Conservation (phyloP, 495 filamentous ascomycete species). For the Penicillium atrosanguineum region DNA sequence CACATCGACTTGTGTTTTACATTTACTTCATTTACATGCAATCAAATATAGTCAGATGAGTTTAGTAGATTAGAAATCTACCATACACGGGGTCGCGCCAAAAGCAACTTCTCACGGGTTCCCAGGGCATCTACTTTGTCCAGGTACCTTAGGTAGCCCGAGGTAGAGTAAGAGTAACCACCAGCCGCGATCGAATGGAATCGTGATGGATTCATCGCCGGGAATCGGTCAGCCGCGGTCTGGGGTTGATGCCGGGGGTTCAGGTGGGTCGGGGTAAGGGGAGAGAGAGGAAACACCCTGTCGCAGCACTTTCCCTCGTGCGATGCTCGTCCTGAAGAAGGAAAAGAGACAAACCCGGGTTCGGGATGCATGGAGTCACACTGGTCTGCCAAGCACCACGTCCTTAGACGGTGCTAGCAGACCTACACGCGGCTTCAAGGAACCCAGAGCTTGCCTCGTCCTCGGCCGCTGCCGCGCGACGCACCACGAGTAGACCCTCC, state of each 20-base stretch:
- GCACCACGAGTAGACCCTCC: slow-evolving; percentile 29
- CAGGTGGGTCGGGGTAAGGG: slow-evolving; percentile 2
- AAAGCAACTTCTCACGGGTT: slow-evolving; percentile 1
- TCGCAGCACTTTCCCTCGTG: slow-evolving; percentile 14
- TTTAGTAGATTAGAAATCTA: slow-evolving; percentile 4
- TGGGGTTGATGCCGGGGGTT: slow-evolving; percentile 12
- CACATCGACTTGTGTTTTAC: background rate
- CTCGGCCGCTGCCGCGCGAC: slow-evolving; percentile 38
- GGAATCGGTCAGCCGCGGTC: slow-evolving; percentile 11
- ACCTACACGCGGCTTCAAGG: slow-evolving; percentile 37
- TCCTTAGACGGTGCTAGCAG: slow-evolving; percentile 24
- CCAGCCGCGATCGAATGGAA: slow-evolving; percentile 36
- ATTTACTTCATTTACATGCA: background rate
- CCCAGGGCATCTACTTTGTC: background rate
- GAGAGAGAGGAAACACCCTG: slow-evolving; percentile 16
- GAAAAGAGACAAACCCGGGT: slow-evolving; percentile 21
- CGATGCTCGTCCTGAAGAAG: slow-evolving; percentile 16
- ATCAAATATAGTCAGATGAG: background rate
- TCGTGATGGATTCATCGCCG: slow-evolving; percentile 52
- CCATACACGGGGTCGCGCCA: slow-evolving; percentile 1
- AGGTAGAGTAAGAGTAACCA: background rate
- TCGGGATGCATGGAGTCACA: slow-evolving; percentile 21
- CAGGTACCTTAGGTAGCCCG: background rate
- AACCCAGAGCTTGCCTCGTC: slow-evolving; percentile 55
- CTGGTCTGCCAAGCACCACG: slow-evolving; percentile 9